Evolutionary conservation across 345 rosid genomes (phyloP).

Genomic region (Hypericum androsaemum): DNA sequence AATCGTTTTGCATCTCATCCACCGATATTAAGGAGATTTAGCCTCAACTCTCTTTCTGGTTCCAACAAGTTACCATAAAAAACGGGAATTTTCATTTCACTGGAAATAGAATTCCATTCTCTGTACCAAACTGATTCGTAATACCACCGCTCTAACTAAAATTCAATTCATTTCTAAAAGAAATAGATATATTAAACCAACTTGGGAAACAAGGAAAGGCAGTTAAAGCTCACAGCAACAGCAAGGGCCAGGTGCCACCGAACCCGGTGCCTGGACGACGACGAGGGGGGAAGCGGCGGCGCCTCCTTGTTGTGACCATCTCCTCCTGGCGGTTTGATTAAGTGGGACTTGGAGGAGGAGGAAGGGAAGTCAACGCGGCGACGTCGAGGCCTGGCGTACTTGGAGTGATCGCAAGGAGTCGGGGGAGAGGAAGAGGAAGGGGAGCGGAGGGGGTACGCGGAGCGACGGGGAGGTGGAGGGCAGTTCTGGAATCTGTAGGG

Average conservation of each 20-base stretch:
- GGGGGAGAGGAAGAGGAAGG: constrained; percentile 14
- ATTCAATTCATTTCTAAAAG: too few relatives aligned
- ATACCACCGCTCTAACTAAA: too few relatives aligned
- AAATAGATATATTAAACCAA: too few relatives aligned
- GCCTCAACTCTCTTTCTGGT: too few relatives aligned
- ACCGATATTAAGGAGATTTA: not conserved
- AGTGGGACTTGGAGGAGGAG: constrained; percentile 7
- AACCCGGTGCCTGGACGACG: constrained; percentile 4
- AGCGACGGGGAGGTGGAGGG: constrained; percentile 17
- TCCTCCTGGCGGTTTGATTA: not conserved
- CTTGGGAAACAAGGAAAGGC: too few relatives aligned
- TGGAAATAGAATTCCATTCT: too few relatives aligned
- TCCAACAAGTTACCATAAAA: too few relatives aligned
- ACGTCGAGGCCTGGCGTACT: constrained; percentile 21
- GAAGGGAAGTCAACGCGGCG: constrained; percentile 23
- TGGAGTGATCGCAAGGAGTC: constrained; percentile 13
- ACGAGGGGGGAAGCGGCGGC: constrained; percentile 12
- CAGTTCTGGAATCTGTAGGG: constrained; percentile 23
- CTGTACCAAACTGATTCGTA: too few relatives aligned
- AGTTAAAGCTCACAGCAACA: constrained; percentile 24
- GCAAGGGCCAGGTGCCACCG: constrained; percentile 39
- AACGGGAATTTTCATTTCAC: too few relatives aligned
- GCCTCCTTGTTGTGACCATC: constrained; percentile 13
- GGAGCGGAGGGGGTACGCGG: constrained; percentile 18
- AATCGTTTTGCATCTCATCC: too few relatives aligned